Evolutionary conservation across 2,329 filamentous ascomycete species (phyloP), one percentile per base, ranked within the genome.

Genomic region (Neocatenulostroma microsporum): DNA sequence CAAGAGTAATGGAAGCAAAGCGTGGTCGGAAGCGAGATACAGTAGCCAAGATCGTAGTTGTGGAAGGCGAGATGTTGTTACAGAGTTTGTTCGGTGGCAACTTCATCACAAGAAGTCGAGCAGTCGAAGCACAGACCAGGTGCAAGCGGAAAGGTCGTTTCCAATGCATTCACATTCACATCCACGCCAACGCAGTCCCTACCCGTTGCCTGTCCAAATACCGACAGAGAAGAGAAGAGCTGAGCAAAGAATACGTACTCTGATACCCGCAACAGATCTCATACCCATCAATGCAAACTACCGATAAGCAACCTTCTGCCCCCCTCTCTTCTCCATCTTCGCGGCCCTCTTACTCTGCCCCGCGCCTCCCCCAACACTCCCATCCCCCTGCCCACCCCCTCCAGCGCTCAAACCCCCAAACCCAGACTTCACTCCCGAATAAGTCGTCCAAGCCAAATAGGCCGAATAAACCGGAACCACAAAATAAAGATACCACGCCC

Each of bases 401-500:
- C 60, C 64, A 1, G 58, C 62, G 52, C 64, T 61, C 39, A 63
- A 47, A 9, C 61, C 61, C 26, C 50, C 53, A 44, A 65, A 62
- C 0, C 66, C 65, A 11, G 62, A 53, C 40, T 57, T 58, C 37
- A 66, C 60, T 4, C 67, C 67, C 7, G 49, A 62, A 42, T 68
- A 70, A 11, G 67, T 67, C 12, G 61, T 61, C 40, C 61, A 71
- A 13, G 64, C 62, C 33, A 66, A 48, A 41, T 59, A 71, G 5
- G 44, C 62, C 25, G 61, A 63, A 46, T 72, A 72, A 5, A 25
- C 34, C 3, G 68, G 68, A n/a, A 71, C 58, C 0, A 64, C 55
- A 3, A 47, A 55, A 61, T 73, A 83, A 23, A 77, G 47, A 69
- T 76, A 76, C 80, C 80, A 84, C 3, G 69, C 84, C 67, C 81